Evolutionary conservation across 164 flowering plant species (phyloP), one percentile per base, ranked within the genome.

Genomic region (Chimonanthus salicifolius): DNA sequence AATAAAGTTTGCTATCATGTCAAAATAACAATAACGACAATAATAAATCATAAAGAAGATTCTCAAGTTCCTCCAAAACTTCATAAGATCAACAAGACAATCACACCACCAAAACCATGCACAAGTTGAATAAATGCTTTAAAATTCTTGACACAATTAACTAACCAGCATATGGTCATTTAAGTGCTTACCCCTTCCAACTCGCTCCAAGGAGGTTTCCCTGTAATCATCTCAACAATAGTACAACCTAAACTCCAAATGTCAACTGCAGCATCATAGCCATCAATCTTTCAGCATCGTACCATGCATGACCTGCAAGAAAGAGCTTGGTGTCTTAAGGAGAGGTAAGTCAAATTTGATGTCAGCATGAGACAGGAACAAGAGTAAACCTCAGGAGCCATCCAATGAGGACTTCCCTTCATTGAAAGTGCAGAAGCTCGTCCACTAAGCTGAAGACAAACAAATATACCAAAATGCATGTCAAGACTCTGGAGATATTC

Each of bases 211-310:
- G 99, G 99, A 71, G 99, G 99, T 83, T 85, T 90, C 49, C 98
- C 98, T 51, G 85, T 88, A 62, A 89, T 73, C 98, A 95, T 91
- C 74, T 95, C 99, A 71, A 93, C 89, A 21, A 93, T 83, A 4
- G 99, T 95, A 74, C 99, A 92, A 43, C 99, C 99, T 83, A 95
- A 84, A 77, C 99, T 95, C 99, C 99, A 93, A 20, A 93, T 90
- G 80, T 95, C 99, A 71, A 91, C 86, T 47, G 96, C 97, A 68
- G 83, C 78, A 74, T 91, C 92, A 48, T 87, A 70, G 67, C 73
- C 88, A 58, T 74, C 18, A 85, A 88, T n/a, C 94, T 73, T 82
- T 88, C 77, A 84, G 88, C 88, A 86, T 84, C 71, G 83, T 89
- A 5, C 93, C 74, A 50, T 86, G 90, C 80, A 94, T 81, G 63